phyloP scores from a whole-genome alignment of 345 rosid species.

The Camelina sativa region DNA sequence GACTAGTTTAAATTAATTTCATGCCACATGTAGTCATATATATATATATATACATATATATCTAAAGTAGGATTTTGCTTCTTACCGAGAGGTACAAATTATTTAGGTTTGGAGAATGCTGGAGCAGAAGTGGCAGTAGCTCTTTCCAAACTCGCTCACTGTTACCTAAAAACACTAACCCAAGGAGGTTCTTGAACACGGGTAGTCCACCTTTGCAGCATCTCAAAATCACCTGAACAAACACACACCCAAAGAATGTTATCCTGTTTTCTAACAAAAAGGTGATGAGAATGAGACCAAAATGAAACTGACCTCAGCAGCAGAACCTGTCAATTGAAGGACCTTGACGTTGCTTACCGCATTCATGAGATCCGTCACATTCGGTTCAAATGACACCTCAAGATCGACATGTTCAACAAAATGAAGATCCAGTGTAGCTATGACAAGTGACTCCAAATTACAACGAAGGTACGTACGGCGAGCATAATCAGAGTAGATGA shows the following conservation, averaged over 20 bases:
- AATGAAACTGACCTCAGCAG: background rate
- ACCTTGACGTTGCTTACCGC: background rate
- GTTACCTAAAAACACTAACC: background rate
- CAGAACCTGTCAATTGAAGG: background rate
- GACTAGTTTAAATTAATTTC: background rate
- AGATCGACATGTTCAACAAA: background rate
- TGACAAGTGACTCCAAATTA: background rate
- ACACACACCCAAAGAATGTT: background rate
- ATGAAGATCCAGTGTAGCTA: background rate
- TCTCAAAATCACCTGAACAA: background rate
- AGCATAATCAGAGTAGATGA: background rate
- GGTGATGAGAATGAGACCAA: background rate
- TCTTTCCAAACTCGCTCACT: background rate
- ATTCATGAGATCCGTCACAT: background rate
- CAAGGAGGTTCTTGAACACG: background rate
- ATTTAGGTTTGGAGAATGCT: background rate
- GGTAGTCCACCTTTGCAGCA: constrained; percentile 9
- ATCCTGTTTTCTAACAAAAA: background rate
- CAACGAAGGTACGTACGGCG: background rate
- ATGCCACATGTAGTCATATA: background rate
- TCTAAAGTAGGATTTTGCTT: background rate
- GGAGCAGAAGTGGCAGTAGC: background rate
- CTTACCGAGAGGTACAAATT: background rate
- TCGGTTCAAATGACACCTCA: background rate
- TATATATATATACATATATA: too few relatives aligned